Evolutionary conservation across 164 flowering plant species (phyloP).

Genomic region (Vitis cinerea): DNA sequence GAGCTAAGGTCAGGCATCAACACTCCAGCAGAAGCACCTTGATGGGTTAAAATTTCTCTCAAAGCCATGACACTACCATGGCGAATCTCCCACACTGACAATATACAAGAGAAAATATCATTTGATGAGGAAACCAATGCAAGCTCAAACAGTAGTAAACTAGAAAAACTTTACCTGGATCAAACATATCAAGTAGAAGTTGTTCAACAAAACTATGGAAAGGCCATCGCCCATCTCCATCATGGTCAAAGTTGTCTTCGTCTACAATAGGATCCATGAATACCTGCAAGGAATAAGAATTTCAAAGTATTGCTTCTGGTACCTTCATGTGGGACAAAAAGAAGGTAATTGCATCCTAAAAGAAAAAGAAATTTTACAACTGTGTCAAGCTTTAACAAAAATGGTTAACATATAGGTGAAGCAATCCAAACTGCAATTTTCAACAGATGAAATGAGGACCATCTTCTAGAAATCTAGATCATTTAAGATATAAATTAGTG

Average conservation of each 20-base stretch:
- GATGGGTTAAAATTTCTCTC: conserved; percentile 88
- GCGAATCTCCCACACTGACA: conserved; percentile 94
- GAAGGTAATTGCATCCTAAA: not conserved
- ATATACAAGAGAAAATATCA: conserved; percentile 9
- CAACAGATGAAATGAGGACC: too few species aligned
- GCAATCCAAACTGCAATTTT: too few species aligned
- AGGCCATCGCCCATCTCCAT: conserved; percentile 85
- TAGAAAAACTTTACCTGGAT: conserved; percentile 59
- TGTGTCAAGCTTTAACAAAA: not conserved
- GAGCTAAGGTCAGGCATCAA: conserved; percentile 48
- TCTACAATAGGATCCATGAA: conserved; percentile 41
- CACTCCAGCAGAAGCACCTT: conserved; percentile 87
- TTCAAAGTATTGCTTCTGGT: conserved; percentile 1
- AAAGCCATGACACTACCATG: conserved; percentile 98
- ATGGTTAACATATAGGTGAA: not conserved
- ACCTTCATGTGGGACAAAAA: not conserved
- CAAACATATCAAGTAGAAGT: conserved; percentile 89
- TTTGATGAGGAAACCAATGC: conserved; percentile 3
- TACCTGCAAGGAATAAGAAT: conserved; percentile 33
- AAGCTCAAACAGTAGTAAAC: conserved; percentile 9
- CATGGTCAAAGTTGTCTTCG: conserved; percentile 58
- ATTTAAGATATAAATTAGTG: too few species aligned
- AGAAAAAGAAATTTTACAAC: not conserved
- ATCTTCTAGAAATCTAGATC: too few species aligned
- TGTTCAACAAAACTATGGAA: conserved; percentile 86